Evolutionary conservation across 75 land plant species (phyloP).

Genomic region (Selaginella moellendorffii): DNA sequence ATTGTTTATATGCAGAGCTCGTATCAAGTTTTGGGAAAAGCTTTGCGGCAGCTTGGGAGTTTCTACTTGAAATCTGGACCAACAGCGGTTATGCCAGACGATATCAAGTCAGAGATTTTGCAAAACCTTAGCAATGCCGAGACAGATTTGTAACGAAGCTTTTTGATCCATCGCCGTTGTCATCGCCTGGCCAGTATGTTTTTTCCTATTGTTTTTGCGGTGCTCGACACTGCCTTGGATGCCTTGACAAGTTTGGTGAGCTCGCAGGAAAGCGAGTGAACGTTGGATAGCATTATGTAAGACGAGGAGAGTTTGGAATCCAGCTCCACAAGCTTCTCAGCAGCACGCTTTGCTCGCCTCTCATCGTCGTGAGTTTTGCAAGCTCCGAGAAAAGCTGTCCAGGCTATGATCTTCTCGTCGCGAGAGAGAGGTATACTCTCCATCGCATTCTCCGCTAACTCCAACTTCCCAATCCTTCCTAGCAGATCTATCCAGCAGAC

Average conservation of each 20-base stretch:
- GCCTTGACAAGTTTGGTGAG: too few relatives aligned
- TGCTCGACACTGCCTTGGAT: too few relatives aligned
- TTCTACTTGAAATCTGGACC: conserved; percentile 86
- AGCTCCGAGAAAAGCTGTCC: neutral
- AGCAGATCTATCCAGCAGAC: neutral
- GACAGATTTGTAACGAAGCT: conserved; percentile 29
- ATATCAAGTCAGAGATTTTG: conserved; percentile 49
- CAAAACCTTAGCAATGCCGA: conserved; percentile 50
- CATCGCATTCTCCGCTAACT: neutral
- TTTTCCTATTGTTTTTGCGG: too few relatives aligned
- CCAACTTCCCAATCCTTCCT: neutral
- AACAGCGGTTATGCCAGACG: conserved; percentile 56
- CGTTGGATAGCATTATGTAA: neutral
- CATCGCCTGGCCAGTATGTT: too few relatives aligned
- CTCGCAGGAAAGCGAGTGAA: too few relatives aligned
- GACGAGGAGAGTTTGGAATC: neutral
- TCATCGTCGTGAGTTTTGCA: conserved; percentile 2
- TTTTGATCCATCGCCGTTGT: too few relatives aligned
- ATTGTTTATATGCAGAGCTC: conserved; percentile 80
- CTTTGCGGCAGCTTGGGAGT: conserved; percentile 49
- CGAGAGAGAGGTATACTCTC: too few relatives aligned
- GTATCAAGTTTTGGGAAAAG: conserved; percentile 56
- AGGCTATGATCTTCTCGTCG: neutral
- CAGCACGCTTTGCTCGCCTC: neutral
- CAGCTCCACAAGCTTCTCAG: neutral